Evolutionary conservation across 768 basidiomycete genomes (phyloP), one percentile per base, ranked within the genome.

Genomic region (Suillus lakei): DNA sequence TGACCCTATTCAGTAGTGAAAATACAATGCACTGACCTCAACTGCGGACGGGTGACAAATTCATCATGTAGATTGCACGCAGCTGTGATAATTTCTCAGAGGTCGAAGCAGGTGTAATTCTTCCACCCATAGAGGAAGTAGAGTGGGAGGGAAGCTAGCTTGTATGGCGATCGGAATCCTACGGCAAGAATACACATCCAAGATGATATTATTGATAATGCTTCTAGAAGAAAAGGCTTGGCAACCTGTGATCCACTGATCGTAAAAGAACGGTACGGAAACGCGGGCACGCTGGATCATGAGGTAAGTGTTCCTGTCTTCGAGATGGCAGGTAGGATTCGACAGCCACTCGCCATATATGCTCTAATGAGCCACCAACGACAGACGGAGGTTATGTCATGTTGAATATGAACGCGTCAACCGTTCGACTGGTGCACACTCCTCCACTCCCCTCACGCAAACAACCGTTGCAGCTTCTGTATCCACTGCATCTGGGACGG

Each of bases 391-490:
- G 34, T 21, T 38, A 12, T 21, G 9, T 73, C 68, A 70, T 39
- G 66, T 64, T 41, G 58, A 70, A 34, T 65, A 48, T 3, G 59
- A 48, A 1, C 21, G 55, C n/a, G 66, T 65, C 55, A 93, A 73
- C 63, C 80, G 82, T 68, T 91, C 86, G 12, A 93, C 86, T 55
- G 81, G 77, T n/a, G 75, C 73, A 63, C 93, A 95, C 44, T 86
- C 90, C 34, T 84, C 79, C 54, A 78, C 69, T 9, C 93, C 93
- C 54, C 92, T 81, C 13, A 88, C 86, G 67, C 92, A 94, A 30
- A 93, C 74, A 4, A 91, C 85, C 0, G 91, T 90, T 15, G 84
- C 88, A 18, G 83, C 83, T 7, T 79, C 79, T 39, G 78, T 76
- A 48, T 85, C 84, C 59, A 79, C 65, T 8, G 76, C 75, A 70